Percentiles rank a stretch among this genome's conserved stretches.
Evolutionary conservation across 768 basidiomycete genomes (phyloP).

Genomic region (Auriscalpium microsporum): DNA sequence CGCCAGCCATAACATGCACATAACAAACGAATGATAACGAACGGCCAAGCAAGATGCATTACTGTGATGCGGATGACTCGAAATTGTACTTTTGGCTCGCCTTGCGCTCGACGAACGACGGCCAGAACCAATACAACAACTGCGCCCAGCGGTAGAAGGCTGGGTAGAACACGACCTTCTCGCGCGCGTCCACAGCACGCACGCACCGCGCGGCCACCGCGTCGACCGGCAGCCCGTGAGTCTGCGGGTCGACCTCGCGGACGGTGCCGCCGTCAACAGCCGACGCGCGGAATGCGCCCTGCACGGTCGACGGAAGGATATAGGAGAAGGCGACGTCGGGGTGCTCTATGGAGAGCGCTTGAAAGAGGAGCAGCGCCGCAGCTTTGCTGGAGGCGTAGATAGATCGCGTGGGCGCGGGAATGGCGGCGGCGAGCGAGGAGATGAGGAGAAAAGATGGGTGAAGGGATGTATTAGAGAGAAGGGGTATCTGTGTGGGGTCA

Average conservation of each 20-base stretch:
- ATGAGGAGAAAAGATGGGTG: slow-evolving; percentile 72
- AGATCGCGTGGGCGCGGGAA: slow-evolving; percentile 80
- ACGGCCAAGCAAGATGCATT: too few relatives aligned
- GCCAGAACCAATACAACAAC: slow-evolving; percentile 59
- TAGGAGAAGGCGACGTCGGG: slow-evolving; percentile 55
- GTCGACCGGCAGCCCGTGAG: slow-evolving; percentile 47
- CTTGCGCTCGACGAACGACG: slow-evolving; percentile 44
- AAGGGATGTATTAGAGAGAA: slow-evolving; percentile 53
- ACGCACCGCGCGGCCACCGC: slow-evolving; percentile 56
- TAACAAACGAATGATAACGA: too few relatives aligned
- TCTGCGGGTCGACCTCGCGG: slow-evolving; percentile 42
- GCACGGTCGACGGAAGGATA: slow-evolving; percentile 61
- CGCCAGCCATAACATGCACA: too few relatives aligned
- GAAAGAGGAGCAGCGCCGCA: slow-evolving; percentile 69
- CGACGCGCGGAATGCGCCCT: slow-evolving; percentile 71
- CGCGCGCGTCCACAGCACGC: slow-evolving; percentile 46
- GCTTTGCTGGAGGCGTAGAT: slow-evolving; percentile 82
- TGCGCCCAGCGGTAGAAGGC: slow-evolving; percentile 37
- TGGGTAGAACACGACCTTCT: slow-evolving; percentile 56
- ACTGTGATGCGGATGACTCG: neutral
- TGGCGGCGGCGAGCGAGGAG: slow-evolving; percentile 68
- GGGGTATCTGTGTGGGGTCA: slow-evolving; percentile 50
- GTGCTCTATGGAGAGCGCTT: slow-evolving; percentile 74
- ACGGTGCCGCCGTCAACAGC: slow-evolving; percentile 56
- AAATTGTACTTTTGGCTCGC: slow-evolving; percentile 64